Percentiles rank a stretch among this genome's conserved stretches.
Conservation (phyloP, 345 rosid species). For the Eucalyptus urophylla region DNA sequence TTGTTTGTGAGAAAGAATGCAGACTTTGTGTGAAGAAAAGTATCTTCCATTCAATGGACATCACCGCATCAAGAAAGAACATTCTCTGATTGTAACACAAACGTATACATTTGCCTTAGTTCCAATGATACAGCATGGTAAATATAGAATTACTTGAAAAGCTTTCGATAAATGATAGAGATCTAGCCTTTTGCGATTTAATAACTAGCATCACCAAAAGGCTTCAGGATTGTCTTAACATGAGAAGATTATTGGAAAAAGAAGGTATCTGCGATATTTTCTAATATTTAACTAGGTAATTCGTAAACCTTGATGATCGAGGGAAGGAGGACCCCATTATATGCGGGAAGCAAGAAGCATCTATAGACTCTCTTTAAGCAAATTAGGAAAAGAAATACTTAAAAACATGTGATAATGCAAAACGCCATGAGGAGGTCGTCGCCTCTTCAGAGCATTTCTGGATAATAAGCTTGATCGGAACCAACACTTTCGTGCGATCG, state of each 20-base stretch:
- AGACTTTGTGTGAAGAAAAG: neutral
- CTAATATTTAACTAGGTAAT: neutral
- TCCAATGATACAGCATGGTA: neutral
- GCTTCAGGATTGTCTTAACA: neutral
- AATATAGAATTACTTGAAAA: neutral
- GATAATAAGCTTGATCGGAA: neutral
- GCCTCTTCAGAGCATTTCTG: neutral
- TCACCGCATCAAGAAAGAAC: neutral
- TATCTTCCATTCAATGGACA: neutral
- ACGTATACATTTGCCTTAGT: neutral
- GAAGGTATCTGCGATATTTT: neutral
- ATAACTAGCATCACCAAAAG: neutral
- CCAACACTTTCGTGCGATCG: constrained; percentile 7
- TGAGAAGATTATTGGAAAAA: neutral
- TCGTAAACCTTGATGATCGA: too few species aligned
- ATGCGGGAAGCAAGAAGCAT: neutral
- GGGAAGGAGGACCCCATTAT: neutral
- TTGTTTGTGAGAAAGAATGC: neutral
- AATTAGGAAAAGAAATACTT: neutral
- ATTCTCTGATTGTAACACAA: neutral
- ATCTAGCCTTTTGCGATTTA: neutral
- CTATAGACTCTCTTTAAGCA: neutral
- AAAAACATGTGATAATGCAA: neutral
- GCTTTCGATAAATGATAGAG: neutral
- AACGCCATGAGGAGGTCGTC: neutral